Percentiles rank a stretch among this genome's conserved stretches.
These are phyloP conservation scores for Ogataea thermomethanolica DNA, from an alignment of 805 yeast species.

Conservation along the genomic window DNA sequence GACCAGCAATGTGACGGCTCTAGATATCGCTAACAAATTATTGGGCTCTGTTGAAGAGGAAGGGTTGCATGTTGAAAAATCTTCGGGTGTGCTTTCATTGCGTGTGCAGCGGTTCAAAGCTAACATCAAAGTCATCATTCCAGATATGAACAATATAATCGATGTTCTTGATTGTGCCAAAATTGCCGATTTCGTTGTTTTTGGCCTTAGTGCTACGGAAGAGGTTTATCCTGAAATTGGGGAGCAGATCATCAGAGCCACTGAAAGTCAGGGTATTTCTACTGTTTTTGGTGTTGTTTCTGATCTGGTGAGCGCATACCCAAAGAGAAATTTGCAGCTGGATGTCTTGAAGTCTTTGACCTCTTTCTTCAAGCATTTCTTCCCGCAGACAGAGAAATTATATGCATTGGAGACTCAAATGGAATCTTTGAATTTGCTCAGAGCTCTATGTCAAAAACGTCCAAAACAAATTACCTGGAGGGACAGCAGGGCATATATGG, in stretches of 20 bases:
- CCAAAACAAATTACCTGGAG: slow-evolving; percentile 90
- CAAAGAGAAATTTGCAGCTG: slow-evolving; percentile 71
- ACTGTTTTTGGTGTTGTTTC: slow-evolving; percentile 76
- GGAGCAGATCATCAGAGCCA: slow-evolving; percentile 84
- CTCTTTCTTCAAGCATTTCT: slow-evolving; percentile 68
- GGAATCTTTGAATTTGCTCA: slow-evolving; percentile 69
- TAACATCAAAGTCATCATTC: slow-evolving; percentile 67
- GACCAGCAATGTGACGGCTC: slow-evolving; percentile 62
- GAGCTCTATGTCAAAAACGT: slow-evolving; percentile 77
- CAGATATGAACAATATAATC: slow-evolving; percentile 62
- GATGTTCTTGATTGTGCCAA: slow-evolving; percentile 82
- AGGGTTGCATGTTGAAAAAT: slow-evolving; percentile 32
- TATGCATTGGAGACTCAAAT: slow-evolving; percentile 63
- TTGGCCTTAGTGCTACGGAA: slow-evolving; percentile 81
- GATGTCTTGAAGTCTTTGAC: slow-evolving; percentile 64
- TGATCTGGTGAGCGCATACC: slow-evolving; percentile 62
- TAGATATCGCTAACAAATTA: slow-evolving; percentile 51
- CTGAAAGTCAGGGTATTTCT: slow-evolving; percentile 89
- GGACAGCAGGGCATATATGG: slow-evolving; percentile 83
- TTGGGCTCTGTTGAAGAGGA: slow-evolving; percentile 38
- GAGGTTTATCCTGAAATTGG: slow-evolving; percentile 82
- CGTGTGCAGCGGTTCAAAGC: slow-evolving; percentile 68
- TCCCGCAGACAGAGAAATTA: slow-evolving; percentile 76
- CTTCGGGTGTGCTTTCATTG: slow-evolving; percentile 51
- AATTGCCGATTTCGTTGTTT: slow-evolving; percentile 82